Base-by-base conservation (phyloP, 108 stramenopile species). In the Cylindrotheca fusiformis region DNA sequence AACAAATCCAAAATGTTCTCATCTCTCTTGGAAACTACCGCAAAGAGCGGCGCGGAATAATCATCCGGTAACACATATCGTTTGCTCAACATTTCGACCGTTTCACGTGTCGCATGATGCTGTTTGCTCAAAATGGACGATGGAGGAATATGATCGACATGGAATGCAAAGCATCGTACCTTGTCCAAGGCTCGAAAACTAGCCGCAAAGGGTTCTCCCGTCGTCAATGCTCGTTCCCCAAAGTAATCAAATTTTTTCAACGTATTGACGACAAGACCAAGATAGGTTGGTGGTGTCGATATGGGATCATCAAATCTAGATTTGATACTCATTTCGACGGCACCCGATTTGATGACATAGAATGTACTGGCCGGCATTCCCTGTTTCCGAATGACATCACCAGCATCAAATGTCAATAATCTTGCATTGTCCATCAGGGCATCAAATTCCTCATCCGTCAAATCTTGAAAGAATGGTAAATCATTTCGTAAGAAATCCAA, bases 141-240 rank as follows among this genome's bases (percentile, higher is more conserved):
- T 31, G 62, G 30, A 18, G 86, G 86, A 30, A 87, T 87, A 41
- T 82, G 79, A 30, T 80, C 65, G 6, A 80, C 58, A 30, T 82
- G 68, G 57, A 87, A 87, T 53, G 86, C 81, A 77, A 84, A 87
- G 55, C 79, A 80, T 24, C 83, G 68, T 24, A 76, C 81, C 32
- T 81, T 87, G 28, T 78, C 78, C 63, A 60, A 48, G 1, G 85
- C 84, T 17, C 81, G 84, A 48, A 91, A 75, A 36, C 72, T 82
- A 1, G 86, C 86, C n/a, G 84, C 84, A n/a, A 84, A 76, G 10
- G 84, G 90, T 55, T 91, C 84, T n/a, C 83, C 76, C 0, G 90
- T 91, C 23, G 87, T 80, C 12, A 91, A 64, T 2, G 86, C 81
- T 20, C 86, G 77, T 74, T 91, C 90, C 1, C 90, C 90, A 71